phyloP scores from a whole-genome alignment of 345 rosid species.

The Citrus mangshanensis region DNA sequence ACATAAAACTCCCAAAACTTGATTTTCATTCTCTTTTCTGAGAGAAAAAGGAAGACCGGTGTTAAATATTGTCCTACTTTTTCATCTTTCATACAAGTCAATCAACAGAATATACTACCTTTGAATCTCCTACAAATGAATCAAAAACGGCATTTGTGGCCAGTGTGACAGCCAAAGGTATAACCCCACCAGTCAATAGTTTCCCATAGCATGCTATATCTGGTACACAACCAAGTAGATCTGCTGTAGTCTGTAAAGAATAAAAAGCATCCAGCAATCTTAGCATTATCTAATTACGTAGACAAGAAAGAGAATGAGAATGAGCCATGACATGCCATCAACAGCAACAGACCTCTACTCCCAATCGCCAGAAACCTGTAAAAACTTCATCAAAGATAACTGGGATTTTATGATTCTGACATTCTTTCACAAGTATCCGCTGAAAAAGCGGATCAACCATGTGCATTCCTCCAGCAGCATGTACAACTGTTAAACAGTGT shows the following conservation, averaged over 20 bases:
- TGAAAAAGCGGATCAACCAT: constrained; percentile 98
- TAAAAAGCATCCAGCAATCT: constrained; percentile 17
- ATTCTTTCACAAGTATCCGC: constrained; percentile 76
- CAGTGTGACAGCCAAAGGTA: constrained; percentile 89
- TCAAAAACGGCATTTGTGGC: constrained; percentile 67
- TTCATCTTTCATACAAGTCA: constrained; percentile 1
- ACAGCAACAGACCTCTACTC: constrained; percentile 63
- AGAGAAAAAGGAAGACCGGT: background rate
- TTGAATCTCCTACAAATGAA: constrained; percentile 85
- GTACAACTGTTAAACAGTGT: constrained; percentile 57
- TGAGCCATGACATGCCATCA: background rate
- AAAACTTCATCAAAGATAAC: constrained; percentile 95
- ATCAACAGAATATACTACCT: constrained; percentile 42
- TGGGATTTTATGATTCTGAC: constrained; percentile 69
- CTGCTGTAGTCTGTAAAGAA: constrained; percentile 64
- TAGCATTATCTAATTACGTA: background rate
- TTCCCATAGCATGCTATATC: constrained; percentile 96
- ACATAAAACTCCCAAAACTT: background rate
- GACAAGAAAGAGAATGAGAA: background rate
- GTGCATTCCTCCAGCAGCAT: constrained; percentile 96
- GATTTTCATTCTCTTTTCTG: too few relatives aligned
- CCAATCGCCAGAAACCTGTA: constrained; percentile 97
- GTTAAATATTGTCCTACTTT: background rate
- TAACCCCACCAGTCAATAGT: constrained; percentile 85
- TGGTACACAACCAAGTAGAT: constrained; percentile 72